These are phyloP conservation scores for Wickerhamiella galacta DNA, from an alignment of 805 yeast genomes.

Conservation along the genomic window DNA sequence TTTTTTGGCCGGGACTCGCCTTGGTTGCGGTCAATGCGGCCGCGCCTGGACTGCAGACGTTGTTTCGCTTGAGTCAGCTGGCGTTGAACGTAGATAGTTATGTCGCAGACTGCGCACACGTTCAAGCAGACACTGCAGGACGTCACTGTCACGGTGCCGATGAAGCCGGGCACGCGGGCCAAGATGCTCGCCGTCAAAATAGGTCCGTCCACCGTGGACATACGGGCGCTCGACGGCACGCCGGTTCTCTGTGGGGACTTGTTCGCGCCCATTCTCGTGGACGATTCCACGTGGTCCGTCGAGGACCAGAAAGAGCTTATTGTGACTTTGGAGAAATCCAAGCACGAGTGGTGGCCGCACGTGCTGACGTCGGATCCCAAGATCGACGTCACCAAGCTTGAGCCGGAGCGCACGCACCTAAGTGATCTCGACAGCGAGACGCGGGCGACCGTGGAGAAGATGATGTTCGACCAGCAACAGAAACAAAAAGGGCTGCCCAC, in stretches of 20 bases:
- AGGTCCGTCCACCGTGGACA: slow-evolving; percentile 9
- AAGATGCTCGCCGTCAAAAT: slow-evolving; percentile 22
- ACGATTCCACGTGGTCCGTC: slow-evolving; percentile 28
- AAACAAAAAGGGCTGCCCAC: slow-evolving; percentile 25
- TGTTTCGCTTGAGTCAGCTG: too few relatives aligned
- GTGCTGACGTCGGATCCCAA: slow-evolving; percentile 27
- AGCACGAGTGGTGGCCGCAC: slow-evolving; percentile 32
- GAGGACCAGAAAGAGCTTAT: slow-evolving; percentile 24
- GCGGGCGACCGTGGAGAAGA: slow-evolving; percentile 29
- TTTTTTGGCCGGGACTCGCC: too few relatives aligned
- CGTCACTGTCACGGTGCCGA: slow-evolving; percentile 22
- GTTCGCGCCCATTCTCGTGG: slow-evolving; percentile 20
- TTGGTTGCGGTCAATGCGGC: too few relatives aligned
- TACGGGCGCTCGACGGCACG: slow-evolving; percentile 6
- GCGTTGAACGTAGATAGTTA: too few relatives aligned
- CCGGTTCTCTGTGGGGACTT: slow-evolving; percentile 22
- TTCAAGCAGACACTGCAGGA: slow-evolving; percentile 27
- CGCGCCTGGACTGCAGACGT: too few relatives aligned
- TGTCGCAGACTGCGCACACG: too few relatives aligned
- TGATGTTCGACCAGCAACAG: slow-evolving; percentile 32
- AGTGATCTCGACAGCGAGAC: slow-evolving; percentile 29
- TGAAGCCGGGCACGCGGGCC: slow-evolving; percentile 22
- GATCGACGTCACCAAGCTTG: slow-evolving; percentile 26
- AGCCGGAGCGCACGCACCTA: slow-evolving; percentile 27
- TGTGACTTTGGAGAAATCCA: slow-evolving; percentile 25